These are phyloP conservation scores for Kluyveromyces lactis DNA, from an alignment of 805 yeast genomes.

Conservation along the genomic window DNA sequence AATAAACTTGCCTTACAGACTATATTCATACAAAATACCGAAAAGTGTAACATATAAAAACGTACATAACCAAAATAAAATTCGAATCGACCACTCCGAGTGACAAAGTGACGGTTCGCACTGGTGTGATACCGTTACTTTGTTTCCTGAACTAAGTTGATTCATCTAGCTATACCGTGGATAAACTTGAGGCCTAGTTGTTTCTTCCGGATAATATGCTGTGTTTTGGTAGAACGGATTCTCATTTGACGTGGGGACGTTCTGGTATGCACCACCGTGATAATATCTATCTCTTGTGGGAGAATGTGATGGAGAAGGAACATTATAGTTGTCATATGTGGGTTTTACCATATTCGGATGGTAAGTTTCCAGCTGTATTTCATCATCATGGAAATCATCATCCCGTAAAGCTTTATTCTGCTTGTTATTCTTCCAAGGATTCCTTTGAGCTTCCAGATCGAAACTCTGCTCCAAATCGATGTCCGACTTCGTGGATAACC, in stretches of 20 bases:
- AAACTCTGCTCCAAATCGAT: conserved; percentile 27
- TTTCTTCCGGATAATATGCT: neutral
- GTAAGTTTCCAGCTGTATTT: conserved; percentile 60
- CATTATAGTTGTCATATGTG: conserved; percentile 42
- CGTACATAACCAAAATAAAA: too few species aligned
- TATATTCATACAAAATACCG: neutral
- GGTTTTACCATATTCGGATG: conserved; percentile 62
- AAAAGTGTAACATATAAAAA: too few species aligned
- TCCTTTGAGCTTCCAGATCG: conserved; percentile 24
- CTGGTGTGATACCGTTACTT: too few species aligned
- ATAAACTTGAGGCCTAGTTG: too few species aligned
- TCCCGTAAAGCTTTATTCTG: conserved; percentile 8
- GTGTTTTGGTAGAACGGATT: neutral
- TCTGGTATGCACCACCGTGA: neutral
- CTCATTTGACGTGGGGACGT: conserved; percentile 8
- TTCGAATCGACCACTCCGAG: too few species aligned
- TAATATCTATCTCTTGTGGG: neutral
- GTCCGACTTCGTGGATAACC: conserved; percentile 9
- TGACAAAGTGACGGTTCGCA: too few species aligned
- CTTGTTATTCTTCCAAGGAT: conserved; percentile 7
- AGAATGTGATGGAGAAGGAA: conserved; percentile 25
- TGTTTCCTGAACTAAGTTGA: too few species aligned
- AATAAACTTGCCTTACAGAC: neutral
- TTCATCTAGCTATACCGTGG: too few species aligned
- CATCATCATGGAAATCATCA: conserved; percentile 35